phyloP scores from a whole-genome alignment of 2,329 filamentous ascomycete species.

The Stenocarpella maydis region DNA sequence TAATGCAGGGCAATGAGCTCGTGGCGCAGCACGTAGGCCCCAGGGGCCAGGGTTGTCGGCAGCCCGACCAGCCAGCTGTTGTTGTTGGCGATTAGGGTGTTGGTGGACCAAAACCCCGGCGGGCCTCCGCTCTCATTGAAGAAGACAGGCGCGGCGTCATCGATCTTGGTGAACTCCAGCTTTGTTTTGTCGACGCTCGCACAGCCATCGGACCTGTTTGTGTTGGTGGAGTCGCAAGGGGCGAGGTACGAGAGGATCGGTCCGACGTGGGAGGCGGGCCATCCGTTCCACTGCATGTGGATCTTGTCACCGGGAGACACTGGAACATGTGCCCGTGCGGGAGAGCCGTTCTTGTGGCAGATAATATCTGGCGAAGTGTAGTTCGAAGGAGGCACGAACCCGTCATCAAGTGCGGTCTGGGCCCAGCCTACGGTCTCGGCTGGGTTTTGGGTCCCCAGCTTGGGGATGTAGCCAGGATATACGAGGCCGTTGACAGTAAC shows the following conservation, averaged over 20 bases:
- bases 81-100: conserved; percentile 60
- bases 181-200: conserved; percentile 48
- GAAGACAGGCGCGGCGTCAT: conserved; percentile 45
- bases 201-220: conserved; percentile 46
- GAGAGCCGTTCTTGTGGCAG: conserved; percentile 66
- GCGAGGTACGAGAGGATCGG: conserved; percentile 52
- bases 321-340: conserved; percentile 59
- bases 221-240: conserved; percentile 40
- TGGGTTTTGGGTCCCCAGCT: conserved; percentile 35
- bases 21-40: conserved; percentile 62
- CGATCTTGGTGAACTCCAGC: conserved; percentile 55
- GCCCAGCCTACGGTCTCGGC: conserved; percentile 60
- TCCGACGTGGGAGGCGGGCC: conserved; percentile 62
- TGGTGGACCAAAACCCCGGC: conserved; percentile 49
- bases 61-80: conserved; percentile 59
- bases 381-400: conserved; percentile 57
- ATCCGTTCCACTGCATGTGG: conserved; percentile 67
- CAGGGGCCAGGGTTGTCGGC: conserved; percentile 51
- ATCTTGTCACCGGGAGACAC: conserved; percentile 64
- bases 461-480: conserved; percentile 52
- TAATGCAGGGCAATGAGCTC: conserved; percentile 55
- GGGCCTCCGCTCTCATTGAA: conserved; percentile 39
- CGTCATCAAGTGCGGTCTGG: conserved; percentile 57
- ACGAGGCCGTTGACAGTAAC: conserved; percentile 54
- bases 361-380: conserved; percentile 63